Evolutionary conservation across 768 basidiomycete species (phyloP).

Genomic region (Mycena latifolia): DNA sequence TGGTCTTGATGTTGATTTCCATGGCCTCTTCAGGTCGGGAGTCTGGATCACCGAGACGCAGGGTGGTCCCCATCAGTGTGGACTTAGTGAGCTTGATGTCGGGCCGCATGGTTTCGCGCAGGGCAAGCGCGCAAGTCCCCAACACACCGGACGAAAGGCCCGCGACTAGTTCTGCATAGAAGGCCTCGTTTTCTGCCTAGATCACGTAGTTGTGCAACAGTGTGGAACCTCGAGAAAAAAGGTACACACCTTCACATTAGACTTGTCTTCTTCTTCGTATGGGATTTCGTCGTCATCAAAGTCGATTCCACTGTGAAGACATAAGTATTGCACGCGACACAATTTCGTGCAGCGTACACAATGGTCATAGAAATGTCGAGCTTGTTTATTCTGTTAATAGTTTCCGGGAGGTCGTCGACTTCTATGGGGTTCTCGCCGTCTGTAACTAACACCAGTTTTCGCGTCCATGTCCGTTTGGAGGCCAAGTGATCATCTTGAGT

Average conservation of each 20-base stretch:
- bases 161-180: slow-evolving; percentile 65
- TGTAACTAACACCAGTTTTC: slow-evolving; percentile 86
- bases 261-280: slow-evolving; percentile 77
- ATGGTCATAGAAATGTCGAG: slow-evolving; percentile 72
- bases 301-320: slow-evolving; percentile 78
- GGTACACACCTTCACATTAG: slow-evolving; percentile 73
- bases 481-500: slow-evolving; percentile 77
- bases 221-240: background rate
- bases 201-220: slow-evolving; percentile 11
- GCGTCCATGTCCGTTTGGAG: slow-evolving; percentile 86
- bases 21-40: slow-evolving; percentile 77
- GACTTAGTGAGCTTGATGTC: slow-evolving; percentile 80
- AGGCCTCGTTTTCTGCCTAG: slow-evolving; percentile 81
- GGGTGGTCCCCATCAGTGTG: slow-evolving; percentile 66
- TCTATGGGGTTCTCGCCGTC: slow-evolving; percentile 86
- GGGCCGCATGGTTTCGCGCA: slow-evolving; percentile 71
- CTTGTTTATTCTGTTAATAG: slow-evolving; percentile 72
- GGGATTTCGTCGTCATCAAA: slow-evolving; percentile 82
- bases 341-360: slow-evolving; percentile 63
- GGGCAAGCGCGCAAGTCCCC: slow-evolving; percentile 74
- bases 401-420: slow-evolving; percentile 79
- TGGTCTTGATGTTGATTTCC: slow-evolving; percentile 78
- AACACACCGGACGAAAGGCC: slow-evolving; percentile 63
- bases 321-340: slow-evolving; percentile 8
- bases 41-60: slow-evolving; percentile 85